Percentiles rank a stretch among this genome's conserved stretches.
Conservation (phyloP, 225 moss, liverwort and hornwort genomes). For the Climacium dendroides region DNA sequence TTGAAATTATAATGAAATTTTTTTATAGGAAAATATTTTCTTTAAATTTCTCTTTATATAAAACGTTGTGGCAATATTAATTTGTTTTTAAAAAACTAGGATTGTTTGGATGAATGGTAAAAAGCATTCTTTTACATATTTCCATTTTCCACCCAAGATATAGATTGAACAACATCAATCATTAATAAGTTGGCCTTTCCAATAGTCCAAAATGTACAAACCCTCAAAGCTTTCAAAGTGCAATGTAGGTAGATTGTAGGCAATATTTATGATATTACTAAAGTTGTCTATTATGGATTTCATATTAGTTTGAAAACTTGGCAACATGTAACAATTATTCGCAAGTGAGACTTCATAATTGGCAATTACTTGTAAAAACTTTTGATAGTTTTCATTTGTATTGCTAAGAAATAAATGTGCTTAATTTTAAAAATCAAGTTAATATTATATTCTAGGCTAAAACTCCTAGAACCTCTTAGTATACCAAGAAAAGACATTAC, state of each 20-base stretch:
- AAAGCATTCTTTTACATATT: neutral
- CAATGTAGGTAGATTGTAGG: rapidly evolving
- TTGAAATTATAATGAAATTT: neutral
- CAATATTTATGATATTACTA: neutral
- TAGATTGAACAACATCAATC: neutral
- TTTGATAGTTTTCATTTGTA: neutral
- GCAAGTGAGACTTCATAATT: neutral
- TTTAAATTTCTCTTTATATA: no score
- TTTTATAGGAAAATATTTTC: neutral
- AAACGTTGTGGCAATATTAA: neutral
- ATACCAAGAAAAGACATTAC: neutral
- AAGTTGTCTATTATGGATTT: no score
- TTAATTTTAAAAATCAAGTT: neutral
- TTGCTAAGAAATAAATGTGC: no score
- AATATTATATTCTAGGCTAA: no score
- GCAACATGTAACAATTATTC: neutral
- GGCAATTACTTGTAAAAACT: no score
- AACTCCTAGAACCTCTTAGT: neutral
- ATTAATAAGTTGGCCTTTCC: neutral
- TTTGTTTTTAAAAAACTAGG: rapidly evolving
- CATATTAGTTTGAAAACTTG: rapidly evolving
- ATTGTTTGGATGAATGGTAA: neutral
- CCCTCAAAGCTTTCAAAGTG: neutral
- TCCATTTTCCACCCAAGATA: no score
- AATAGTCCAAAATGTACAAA: neutral